A percentile compares a stretch with the other conserved stretches of the same genome.
These are phyloP conservation scores for Ogataea dorogensis DNA, from an alignment of 805 yeast genomes.

Conservation along the genomic window DNA sequence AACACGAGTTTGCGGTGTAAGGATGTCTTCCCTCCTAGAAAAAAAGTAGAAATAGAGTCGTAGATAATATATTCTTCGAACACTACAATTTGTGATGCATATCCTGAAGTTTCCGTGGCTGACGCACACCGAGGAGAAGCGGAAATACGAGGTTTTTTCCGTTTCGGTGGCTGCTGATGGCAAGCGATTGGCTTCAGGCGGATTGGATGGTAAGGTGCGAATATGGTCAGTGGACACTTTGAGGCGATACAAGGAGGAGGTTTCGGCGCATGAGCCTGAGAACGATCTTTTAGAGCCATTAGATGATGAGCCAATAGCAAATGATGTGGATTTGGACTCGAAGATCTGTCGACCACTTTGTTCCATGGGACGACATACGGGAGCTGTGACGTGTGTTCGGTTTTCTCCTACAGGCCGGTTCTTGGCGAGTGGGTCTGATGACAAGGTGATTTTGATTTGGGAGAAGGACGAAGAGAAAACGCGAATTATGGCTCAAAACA, in stretches of 20 bases:
- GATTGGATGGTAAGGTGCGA: slow-evolving; percentile 86
- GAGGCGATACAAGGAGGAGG: slow-evolving; percentile 36
- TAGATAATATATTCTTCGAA: slow-evolving; percentile 1
- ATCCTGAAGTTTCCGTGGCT: slow-evolving; percentile 73
- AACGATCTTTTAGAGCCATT: slow-evolving; percentile 7
- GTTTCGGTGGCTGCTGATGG: slow-evolving; percentile 82
- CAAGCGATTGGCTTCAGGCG: slow-evolving; percentile 86
- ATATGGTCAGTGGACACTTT: slow-evolving; percentile 77
- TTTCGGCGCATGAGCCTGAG: slow-evolving; percentile 22
- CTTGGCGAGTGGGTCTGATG: slow-evolving; percentile 94
- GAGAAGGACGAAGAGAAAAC: slow-evolving; percentile 75
- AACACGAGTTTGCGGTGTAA: slow-evolving; percentile 44
- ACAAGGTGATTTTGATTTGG: slow-evolving; percentile 88
- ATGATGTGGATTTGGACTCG: slow-evolving; percentile 27
- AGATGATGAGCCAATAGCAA: slow-evolving; percentile 3
- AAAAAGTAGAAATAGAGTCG: neutral
- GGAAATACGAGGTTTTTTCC: slow-evolving; percentile 82
- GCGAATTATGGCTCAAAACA: slow-evolving; percentile 35
- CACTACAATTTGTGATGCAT: slow-evolving; percentile 42
- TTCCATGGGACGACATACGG: slow-evolving; percentile 93
- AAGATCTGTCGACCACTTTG: slow-evolving; percentile 61
- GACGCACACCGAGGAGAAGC: slow-evolving; percentile 70
- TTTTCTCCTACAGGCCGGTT: slow-evolving; percentile 92
- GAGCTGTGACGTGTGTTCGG: slow-evolving; percentile 91
- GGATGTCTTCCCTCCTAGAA: slow-evolving; percentile 1